A percentile compares a stretch with the other conserved stretches of the same genome.
Conservation (phyloP, 2,329 filamentous ascomycete genomes). For the Xylariaceae sp. region DNA sequence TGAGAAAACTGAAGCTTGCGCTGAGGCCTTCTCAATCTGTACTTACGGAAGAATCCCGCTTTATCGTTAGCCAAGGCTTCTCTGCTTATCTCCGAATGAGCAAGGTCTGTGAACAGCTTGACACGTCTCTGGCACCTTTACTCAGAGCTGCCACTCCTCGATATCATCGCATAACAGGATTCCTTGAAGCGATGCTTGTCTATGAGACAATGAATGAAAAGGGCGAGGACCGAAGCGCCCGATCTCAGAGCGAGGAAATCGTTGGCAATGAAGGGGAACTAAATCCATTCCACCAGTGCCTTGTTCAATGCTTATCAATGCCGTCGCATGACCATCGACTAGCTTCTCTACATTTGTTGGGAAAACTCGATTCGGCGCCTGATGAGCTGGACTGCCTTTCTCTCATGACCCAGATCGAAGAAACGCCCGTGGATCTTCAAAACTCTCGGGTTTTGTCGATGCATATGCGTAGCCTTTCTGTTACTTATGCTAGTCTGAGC, state of each 20-base stretch:
- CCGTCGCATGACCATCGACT: constrained; percentile 71
- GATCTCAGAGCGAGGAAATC: constrained; percentile 31
- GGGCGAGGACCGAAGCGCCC: constrained; percentile 25
- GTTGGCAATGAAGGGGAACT: constrained; percentile 50
- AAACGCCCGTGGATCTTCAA: constrained; percentile 70
- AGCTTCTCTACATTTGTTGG: constrained; percentile 66
- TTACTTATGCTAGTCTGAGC: constrained; percentile 55
- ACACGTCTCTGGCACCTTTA: constrained; percentile 57
- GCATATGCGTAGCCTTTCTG: constrained; percentile 72
- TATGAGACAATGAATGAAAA: constrained; percentile 42
- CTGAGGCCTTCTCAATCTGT: constrained; percentile 55
- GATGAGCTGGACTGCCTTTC: constrained; percentile 49
- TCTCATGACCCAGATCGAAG: constrained; percentile 73
- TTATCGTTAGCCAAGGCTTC: constrained; percentile 71
- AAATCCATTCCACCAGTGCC: constrained; percentile 55
- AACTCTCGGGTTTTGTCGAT: constrained; percentile 75
- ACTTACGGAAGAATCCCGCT: constrained; percentile 59
- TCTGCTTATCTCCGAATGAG: constrained; percentile 65
- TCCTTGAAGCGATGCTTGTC: constrained; percentile 55
- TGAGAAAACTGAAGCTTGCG: constrained; percentile 61
- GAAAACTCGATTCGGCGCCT: constrained; percentile 49
- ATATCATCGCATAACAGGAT: constrained; percentile 62
- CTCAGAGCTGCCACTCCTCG: constrained; percentile 61
- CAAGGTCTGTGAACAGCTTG: constrained; percentile 51
- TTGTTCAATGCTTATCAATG: constrained; percentile 69